These are phyloP conservation scores for Globisporangium cystogenes DNA, from an alignment of 352 stramenopile species.

Conservation along the genomic window DNA sequence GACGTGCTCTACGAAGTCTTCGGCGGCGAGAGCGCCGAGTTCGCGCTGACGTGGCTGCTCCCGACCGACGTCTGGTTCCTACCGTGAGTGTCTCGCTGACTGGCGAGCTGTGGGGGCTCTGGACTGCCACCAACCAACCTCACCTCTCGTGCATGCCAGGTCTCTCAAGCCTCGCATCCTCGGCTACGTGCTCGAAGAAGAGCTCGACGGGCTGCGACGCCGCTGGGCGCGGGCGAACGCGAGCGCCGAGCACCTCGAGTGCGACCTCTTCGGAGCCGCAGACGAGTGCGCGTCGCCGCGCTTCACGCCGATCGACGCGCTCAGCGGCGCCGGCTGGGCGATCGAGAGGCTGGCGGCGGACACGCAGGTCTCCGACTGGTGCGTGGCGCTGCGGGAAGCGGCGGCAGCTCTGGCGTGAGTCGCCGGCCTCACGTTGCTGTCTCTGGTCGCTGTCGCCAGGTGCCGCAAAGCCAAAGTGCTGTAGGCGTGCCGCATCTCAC, in stretches of 20 bases:
- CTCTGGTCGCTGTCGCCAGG: neutral
- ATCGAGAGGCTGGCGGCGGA: constrained; percentile 1
- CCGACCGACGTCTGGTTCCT: constrained; percentile 86
- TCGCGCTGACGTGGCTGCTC: constrained; percentile 73
- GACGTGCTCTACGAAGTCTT: constrained; percentile 83
- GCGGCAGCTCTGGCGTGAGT: neutral
- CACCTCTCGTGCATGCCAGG: no score
- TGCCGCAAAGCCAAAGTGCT: constrained; percentile 1
- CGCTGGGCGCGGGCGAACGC: neutral
- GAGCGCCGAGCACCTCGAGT: neutral
- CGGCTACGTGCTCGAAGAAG: constrained; percentile 78
- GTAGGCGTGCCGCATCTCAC: neutral
- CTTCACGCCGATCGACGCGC: neutral
- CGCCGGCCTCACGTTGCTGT: neutral
- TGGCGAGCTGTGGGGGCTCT: no score
- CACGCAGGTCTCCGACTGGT: constrained; percentile 3
- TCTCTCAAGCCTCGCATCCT: constrained; percentile 80
- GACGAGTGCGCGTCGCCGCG: neutral
- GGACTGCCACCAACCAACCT: neutral
- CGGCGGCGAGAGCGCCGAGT: constrained; percentile 46
- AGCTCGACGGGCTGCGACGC: constrained; percentile 17
- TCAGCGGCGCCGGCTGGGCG: neutral
- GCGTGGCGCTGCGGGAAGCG: neutral
- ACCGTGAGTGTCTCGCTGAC: constrained; percentile 29
- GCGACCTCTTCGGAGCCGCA: neutral